phyloP scores from a whole-genome alignment of 169 alveolate genomes.

The Fabrea salina region DNA sequence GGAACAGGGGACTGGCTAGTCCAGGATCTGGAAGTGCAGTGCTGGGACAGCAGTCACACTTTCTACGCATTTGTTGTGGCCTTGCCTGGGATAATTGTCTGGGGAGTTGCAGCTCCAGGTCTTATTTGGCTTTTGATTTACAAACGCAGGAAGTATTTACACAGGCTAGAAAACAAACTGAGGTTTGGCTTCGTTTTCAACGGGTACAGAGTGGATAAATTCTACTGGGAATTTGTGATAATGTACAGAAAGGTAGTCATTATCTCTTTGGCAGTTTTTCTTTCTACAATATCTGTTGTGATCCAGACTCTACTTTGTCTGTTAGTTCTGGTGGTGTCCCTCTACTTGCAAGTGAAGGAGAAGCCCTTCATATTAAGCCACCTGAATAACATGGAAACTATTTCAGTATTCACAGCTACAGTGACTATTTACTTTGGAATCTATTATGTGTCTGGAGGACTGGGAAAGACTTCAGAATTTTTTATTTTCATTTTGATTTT shows the following conservation, averaged over 20 bases:
- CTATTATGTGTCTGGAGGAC: slow-evolving; percentile 27
- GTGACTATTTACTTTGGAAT: slow-evolving; percentile 50
- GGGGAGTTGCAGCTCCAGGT: slow-evolving; percentile 55
- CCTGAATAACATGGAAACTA: slow-evolving; percentile 34
- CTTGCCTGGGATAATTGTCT: slow-evolving; percentile 41
- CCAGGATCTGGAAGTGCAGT: slow-evolving; percentile 20
- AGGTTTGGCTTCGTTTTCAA: slow-evolving; percentile 45
- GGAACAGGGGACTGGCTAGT: slow-evolving; percentile 11
- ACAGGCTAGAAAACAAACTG: not conserved
- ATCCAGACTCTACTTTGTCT: slow-evolving; percentile 33
- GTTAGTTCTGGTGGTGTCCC: slow-evolving; percentile 15
- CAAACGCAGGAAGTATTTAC: not conserved
- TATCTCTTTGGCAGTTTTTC: slow-evolving; percentile 33
- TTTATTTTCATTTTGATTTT: not conserved
- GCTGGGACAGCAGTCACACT: slow-evolving; percentile 45
- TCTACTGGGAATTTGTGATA: slow-evolving; percentile 50
- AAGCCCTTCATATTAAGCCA: slow-evolving; percentile 34
- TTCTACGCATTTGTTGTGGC: slow-evolving; percentile 38
- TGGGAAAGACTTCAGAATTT: not conserved
- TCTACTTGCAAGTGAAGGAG: slow-evolving; percentile 15
- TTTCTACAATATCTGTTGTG: not conserved
- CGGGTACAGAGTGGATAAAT: slow-evolving; percentile 34
- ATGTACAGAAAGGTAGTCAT: slow-evolving; percentile 37
- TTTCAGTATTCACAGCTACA: slow-evolving; percentile 27
- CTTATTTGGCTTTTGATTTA: slow-evolving; percentile 18